These are phyloP conservation scores for Oxyria digyna DNA, from an alignment of 148 eudicot genomes.

Conservation along the genomic window DNA sequence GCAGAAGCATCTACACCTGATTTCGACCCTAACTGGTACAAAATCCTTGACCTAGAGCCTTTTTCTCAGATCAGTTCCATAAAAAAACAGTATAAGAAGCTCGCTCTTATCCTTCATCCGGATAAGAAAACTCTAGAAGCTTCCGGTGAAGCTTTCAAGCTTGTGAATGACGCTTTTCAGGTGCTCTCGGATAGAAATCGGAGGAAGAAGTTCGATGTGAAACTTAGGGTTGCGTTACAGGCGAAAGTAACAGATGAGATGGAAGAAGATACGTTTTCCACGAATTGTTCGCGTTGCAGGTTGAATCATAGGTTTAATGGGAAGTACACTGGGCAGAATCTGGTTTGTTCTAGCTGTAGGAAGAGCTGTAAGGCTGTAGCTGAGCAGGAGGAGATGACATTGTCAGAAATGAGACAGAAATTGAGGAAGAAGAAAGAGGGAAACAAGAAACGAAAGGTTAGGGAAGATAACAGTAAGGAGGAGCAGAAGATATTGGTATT, in stretches of 20 bases:
- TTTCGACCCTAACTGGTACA: conserved; percentile 29
- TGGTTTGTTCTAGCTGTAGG: conserved; percentile 60
- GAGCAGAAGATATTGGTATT: conserved; percentile 16
- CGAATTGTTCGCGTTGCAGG: conserved; percentile 39
- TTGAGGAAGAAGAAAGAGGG: conserved; percentile 29
- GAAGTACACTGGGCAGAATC: conserved; percentile 40
- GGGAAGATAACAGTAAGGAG: conserved; percentile 14
- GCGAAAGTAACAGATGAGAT: conserved; percentile 13
- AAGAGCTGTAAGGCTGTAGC: conserved; percentile 30
- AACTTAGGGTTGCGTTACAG: conserved; percentile 42
- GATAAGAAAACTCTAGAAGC: conserved; percentile 41
- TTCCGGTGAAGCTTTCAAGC: conserved; percentile 58
- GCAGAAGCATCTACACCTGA: neutral
- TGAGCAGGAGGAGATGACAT: conserved; percentile 24
- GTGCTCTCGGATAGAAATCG: conserved; percentile 42
- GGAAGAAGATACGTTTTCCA: conserved; percentile 30
- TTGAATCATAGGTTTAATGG: conserved; percentile 48
- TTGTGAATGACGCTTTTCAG: conserved; percentile 40
- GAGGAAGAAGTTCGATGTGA: conserved; percentile 43
- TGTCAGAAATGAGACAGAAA: conserved; percentile 48
- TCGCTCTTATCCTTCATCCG: conserved; percentile 51
- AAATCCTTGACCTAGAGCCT: conserved; percentile 36
- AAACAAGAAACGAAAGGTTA: conserved; percentile 14
- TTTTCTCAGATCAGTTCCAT: conserved; percentile 40
- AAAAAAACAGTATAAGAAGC: conserved; percentile 49